Conservation (phyloP, 73 alveolate species). For the Paramecium biaurelia region DNA sequence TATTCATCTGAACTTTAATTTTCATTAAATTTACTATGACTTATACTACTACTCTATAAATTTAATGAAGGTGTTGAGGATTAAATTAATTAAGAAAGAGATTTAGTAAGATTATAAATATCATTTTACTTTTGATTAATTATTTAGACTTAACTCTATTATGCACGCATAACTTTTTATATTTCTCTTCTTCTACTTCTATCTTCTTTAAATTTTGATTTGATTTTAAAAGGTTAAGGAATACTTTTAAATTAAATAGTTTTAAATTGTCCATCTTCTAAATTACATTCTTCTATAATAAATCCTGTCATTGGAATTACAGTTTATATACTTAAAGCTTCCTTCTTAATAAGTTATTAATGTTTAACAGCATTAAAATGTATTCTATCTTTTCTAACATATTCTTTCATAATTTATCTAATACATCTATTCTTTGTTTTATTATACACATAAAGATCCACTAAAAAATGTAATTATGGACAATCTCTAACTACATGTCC, state of each 20-base stretch:
- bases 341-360: background rate
- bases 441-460: background rate
- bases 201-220: constrained; percentile 49
- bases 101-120: background rate
- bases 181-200: background rate
- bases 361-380: background rate
- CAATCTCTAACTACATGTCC: constrained; percentile 50
- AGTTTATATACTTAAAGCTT: background rate
- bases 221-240: background rate
- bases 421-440: background rate
- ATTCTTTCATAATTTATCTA: background rate
- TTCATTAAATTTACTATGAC: background rate
- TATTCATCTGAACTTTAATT: background rate
- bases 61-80: background rate
- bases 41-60: background rate
- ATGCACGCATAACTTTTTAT: background rate
- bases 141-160: background rate
- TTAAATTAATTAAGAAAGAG: background rate
- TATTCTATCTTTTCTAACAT: background rate
- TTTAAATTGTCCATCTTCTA: background rate
- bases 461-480: constrained; percentile 32
- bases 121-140: background rate
- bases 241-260: background rate
- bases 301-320: background rate
- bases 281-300: background rate